Percentiles rank a stretch among this genome's conserved stretches.
Evolutionary conservation across 148 eudicot genomes (phyloP).

Genomic region (Chenopodium berlandieri): DNA sequence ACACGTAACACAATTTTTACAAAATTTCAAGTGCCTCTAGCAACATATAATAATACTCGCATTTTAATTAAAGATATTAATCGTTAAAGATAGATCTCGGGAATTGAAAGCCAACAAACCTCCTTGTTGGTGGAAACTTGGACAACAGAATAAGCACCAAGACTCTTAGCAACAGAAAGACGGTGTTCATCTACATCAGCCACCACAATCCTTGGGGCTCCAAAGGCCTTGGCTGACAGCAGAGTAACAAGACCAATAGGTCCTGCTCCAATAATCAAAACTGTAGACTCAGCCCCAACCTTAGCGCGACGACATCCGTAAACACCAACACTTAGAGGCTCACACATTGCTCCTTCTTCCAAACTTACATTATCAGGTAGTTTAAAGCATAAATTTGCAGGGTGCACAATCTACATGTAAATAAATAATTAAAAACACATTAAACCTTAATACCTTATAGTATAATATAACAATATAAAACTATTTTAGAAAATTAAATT

Average conservation of each 20-base stretch:
- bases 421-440: no score
- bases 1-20: neutral
- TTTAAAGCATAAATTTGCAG: neutral
- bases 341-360: neutral
- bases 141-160: neutral
- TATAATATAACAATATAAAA: no score
- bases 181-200: neutral
- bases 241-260: neutral
- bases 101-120: neutral
- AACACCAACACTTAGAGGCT: neutral
- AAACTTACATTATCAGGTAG: neutral
- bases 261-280: neutral
- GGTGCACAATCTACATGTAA: neutral
- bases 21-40: no score
- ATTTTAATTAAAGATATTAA: no score
- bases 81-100: no score
- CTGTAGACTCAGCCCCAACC: neutral
- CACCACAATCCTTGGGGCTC: neutral
- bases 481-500: no score
- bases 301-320: neutral
- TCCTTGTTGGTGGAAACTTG: neutral
- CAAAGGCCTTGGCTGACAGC: neutral
- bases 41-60: no score
- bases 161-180: neutral
- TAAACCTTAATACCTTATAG: no score